These are phyloP conservation scores for Poa annua DNA, from an alignment of 176 grass and related monocot genomes.

Conservation along the genomic window DNA sequence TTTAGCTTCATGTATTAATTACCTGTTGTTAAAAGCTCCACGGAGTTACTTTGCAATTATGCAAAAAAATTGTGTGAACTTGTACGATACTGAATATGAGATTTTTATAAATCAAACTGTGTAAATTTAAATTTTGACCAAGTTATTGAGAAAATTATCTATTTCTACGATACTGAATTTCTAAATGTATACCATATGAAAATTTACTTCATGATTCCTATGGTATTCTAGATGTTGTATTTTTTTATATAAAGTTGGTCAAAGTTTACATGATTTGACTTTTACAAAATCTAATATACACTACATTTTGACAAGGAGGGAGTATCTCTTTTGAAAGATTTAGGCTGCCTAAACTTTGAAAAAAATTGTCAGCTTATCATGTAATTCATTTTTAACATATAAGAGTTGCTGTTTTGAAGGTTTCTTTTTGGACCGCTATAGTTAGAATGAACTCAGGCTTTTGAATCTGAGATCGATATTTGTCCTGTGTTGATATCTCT, in stretches of 20 bases:
- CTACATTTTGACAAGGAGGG: too few species aligned
- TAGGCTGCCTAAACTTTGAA: neutral
- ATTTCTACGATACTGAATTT: too few species aligned
- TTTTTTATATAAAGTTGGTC: too few species aligned
- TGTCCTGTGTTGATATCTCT: neutral
- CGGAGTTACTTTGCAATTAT: neutral
- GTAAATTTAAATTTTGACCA: too few species aligned
- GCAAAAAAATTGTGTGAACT: neutral
- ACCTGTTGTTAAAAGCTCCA: neutral
- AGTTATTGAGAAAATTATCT: too few species aligned
- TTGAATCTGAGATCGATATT: neutral
- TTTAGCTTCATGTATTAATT: conserved; percentile 3
- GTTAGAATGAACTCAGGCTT: neutral
- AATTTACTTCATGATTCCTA: too few species aligned
- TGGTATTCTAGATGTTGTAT: too few species aligned
- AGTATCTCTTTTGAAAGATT: neutral
- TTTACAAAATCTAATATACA: too few species aligned
- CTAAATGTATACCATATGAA: too few species aligned
- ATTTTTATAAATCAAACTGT: too few species aligned
- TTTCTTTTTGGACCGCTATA: neutral
- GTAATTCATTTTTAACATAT: neutral
- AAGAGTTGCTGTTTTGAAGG: neutral
- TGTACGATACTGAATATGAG: too few species aligned
- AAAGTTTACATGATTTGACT: too few species aligned
- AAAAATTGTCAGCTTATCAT: neutral